Evolutionary conservation across 495 filamentous ascomycete genomes (phyloP).

Genomic region (Daldinia caldariorum): DNA sequence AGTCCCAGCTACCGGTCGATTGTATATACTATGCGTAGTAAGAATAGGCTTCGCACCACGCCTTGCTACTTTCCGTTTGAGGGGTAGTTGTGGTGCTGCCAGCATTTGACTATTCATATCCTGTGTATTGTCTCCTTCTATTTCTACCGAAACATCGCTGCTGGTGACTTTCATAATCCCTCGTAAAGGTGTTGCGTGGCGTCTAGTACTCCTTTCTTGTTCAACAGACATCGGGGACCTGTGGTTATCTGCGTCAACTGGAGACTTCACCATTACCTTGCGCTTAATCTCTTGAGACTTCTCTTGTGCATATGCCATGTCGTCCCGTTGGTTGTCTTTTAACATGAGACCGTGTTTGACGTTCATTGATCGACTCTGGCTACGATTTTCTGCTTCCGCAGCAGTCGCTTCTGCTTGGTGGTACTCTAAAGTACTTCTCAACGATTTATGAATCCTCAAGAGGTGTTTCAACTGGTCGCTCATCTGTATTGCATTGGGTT

Average conservation of each 20-base stretch:
- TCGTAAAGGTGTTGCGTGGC: conserved; percentile 43
- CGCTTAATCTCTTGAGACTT: conserved; percentile 33
- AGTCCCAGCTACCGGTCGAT: conserved; percentile 44
- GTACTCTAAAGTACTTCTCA: conserved; percentile 36
- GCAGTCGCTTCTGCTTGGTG: conserved; percentile 27
- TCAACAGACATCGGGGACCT: conserved; percentile 49
- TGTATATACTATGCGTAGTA: conserved; percentile 44
- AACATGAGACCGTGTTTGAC: not conserved
- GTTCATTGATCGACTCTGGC: not conserved
- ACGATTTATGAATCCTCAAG: conserved; percentile 37
- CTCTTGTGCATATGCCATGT: not conserved
- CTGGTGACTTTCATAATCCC: conserved; percentile 54
- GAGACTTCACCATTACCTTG: conserved; percentile 54
- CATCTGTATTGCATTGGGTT: conserved; percentile 35
- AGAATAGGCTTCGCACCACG: conserved; percentile 29
- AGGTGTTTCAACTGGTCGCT: conserved; percentile 32
- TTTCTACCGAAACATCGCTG: conserved; percentile 19
- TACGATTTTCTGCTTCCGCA: not conserved
- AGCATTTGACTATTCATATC: conserved; percentile 6
- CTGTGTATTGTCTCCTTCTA: conserved; percentile 7
- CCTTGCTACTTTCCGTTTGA: conserved; percentile 26
- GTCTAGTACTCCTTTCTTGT: conserved; percentile 53
- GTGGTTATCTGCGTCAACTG: conserved; percentile 38
- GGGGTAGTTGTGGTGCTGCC: conserved; percentile 12
- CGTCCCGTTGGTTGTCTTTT: not conserved